These are phyloP conservation scores for Mycena haematopus DNA, from an alignment of 768 basidiomycete genomes.

Conservation along the genomic window DNA sequence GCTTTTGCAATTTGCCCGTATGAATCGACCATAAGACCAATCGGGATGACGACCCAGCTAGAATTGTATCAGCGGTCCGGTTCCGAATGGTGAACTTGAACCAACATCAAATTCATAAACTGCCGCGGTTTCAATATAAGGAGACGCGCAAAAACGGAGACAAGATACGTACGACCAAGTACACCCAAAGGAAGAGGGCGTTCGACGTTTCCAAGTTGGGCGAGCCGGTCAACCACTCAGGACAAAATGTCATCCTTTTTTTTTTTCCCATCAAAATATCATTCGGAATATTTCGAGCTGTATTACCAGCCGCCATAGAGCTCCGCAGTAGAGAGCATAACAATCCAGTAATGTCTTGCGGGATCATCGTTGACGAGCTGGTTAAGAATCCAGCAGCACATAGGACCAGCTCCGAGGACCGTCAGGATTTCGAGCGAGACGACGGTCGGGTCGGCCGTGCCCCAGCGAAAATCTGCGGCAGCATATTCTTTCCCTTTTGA, in stretches of 20 bases:
- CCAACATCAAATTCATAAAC: slow-evolving; percentile 86
- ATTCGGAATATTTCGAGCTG: no score
- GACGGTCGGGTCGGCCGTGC: slow-evolving; percentile 75
- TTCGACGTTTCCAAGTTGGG: slow-evolving; percentile 77
- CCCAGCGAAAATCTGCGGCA: slow-evolving; percentile 84
- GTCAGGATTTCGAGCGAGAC: slow-evolving; percentile 87
- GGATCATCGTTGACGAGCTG: slow-evolving; percentile 70
- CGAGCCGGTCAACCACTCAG: slow-evolving; percentile 83
- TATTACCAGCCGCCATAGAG: slow-evolving; percentile 79
- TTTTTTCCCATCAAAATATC: no score
- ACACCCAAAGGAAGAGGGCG: slow-evolving; percentile 77
- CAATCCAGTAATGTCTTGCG: slow-evolving; percentile 78
- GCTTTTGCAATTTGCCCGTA: slow-evolving; percentile 71
- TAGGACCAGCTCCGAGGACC: slow-evolving; percentile 76
- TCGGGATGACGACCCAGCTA: slow-evolving; percentile 83
- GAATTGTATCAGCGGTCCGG: slow-evolving; percentile 13
- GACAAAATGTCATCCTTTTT: slow-evolving; percentile 88
- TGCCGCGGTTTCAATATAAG: slow-evolving; percentile 34
- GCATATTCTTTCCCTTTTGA: slow-evolving; percentile 80
- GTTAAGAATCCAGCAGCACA: slow-evolving; percentile 75
- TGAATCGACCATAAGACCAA: slow-evolving; percentile 81
- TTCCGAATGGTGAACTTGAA: not conserved
- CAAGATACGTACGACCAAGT: slow-evolving; percentile 67
- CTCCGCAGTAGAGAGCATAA: slow-evolving; percentile 78
- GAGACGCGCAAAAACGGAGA: slow-evolving; percentile 5